Base-by-base conservation (phyloP, 192 early-diverging fungal species). In the Umbelopsis sp. region DNA sequence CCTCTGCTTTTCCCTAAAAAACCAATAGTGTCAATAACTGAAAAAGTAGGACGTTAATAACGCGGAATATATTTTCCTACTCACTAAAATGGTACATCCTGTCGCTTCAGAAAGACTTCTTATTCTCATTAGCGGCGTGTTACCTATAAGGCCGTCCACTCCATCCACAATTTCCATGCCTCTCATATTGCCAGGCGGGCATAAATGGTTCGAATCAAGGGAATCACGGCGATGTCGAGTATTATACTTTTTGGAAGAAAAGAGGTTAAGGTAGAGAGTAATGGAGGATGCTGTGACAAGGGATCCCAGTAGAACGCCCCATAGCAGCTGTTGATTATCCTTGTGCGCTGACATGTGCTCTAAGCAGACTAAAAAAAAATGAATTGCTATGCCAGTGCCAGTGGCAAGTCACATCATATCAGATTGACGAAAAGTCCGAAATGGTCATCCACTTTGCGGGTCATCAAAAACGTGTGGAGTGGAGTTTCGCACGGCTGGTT, bases 71-170 rank as follows among this genome's bases (percentile, higher is more conserved):
- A n/a, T 36, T 45, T 20, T 49, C 16, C 32, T 79, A 49, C 83
- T 86, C 76, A 87, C 92, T 26, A 92, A 76, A 66, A 98, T 92
- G 69, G 90, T 88, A 76, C 97, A 98, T 1, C 97, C 97, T 1
- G 97, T 97, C 1, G 85, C 89, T n/a, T 89, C 89, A 8, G 94
- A 96, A 9, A 98, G 76, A 41, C 92, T 94, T 66, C 86, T 86
- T 51, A 98, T 92, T 24, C 88, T 83, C 75, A 98, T 83, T 74
- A 98, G 86, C 16, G 95, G 97, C 5, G 97, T 97, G 77, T 96
- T 93, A 1, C 96, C 96, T 50, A 97, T 93, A 43, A 97, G 81
- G 3, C 87, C 90, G n/a, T 83, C 87, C 2, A 97, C 87, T 0
- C 96, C 94, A 24, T 92, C 83, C 1, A 79, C 81, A 45, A 87